Conservation (phyloP, 495 filamentous ascomycete genomes). For the Penicillium egyptiacum region DNA sequence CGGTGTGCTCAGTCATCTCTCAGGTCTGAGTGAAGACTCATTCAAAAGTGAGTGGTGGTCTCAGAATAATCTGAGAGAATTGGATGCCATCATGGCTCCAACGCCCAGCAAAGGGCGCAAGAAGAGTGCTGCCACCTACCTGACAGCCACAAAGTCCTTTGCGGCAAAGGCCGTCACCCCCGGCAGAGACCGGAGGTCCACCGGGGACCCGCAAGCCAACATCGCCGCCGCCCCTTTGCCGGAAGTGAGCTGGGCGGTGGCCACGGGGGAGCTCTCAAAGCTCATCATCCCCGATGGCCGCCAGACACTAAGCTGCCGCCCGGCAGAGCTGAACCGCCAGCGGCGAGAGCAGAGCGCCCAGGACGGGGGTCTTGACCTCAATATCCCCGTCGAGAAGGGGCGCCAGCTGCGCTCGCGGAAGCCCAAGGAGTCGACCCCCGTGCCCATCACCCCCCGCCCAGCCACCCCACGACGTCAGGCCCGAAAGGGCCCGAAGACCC, state of each 20-base stretch:
- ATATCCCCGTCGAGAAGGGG: not conserved
- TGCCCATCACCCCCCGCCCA: not conserved
- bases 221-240: constrained; percentile 61
- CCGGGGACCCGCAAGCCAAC: constrained; percentile 39
- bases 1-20: constrained; percentile 84
- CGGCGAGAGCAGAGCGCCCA: constrained; percentile 1
- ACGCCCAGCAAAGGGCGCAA: constrained; percentile 53
- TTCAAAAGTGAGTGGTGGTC: constrained; percentile 67
- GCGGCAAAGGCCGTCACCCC: constrained; percentile 68
- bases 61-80: constrained; percentile 58
- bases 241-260: constrained; percentile 80
- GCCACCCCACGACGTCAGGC: not conserved
- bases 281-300: constrained; percentile 73
- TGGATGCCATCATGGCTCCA: constrained; percentile 55
- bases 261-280: constrained; percentile 76
- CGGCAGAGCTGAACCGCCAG: constrained; percentile 59
- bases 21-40: constrained; percentile 60
- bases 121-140: constrained; percentile 62
- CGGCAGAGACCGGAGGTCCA: constrained; percentile 52
- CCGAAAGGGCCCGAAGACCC: not conserved
- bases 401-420: constrained; percentile 9
- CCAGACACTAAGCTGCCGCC: constrained; percentile 69
- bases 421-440: not conserved
- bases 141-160: constrained; percentile 74
- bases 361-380: not conserved